Percentiles rank a stretch among this genome's conserved stretches.
phyloP scores from a whole-genome alignment of 140 eudicot species.

The Senecio squalidus region DNA sequence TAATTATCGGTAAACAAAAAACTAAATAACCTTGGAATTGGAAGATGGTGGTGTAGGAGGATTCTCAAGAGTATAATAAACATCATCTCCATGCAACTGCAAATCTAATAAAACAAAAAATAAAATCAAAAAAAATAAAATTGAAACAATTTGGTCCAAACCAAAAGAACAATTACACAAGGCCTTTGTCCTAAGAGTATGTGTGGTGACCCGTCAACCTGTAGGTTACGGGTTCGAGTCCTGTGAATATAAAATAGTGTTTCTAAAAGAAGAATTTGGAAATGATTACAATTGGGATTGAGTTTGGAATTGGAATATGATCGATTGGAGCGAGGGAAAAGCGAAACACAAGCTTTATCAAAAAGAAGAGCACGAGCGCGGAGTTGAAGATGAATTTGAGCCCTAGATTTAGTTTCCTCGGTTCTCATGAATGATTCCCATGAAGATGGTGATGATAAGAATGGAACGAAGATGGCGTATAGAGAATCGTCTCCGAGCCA shows the following conservation, averaged over 20 bases:
- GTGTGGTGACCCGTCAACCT: no score
- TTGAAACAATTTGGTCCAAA: background rate
- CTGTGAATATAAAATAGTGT: background rate
- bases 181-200: no score
- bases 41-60: conserved; percentile 40
- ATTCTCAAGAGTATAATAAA: conserved; percentile 78
- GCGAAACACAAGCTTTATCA: conserved; percentile 73
- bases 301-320: conserved; percentile 50
- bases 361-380: conserved; percentile 93
- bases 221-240: no score
- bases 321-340: conserved; percentile 34
- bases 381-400: conserved; percentile 71
- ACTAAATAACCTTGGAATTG: no score
- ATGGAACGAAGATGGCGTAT: conserved; percentile 50
- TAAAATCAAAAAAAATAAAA: background rate
- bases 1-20: no score
- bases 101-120: conserved; percentile 47
- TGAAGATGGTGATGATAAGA: conserved; percentile 56
- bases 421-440: conserved; percentile 72
- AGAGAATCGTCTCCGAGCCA: conserved; percentile 83
- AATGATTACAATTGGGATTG: conserved; percentile 66
- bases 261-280: background rate
- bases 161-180: background rate
- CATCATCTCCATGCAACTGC: conserved; percentile 93
- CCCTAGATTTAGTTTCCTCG: conserved; percentile 43